These are phyloP conservation scores for Mycena galericulata DNA, from an alignment of 768 basidiomycete species.

Conservation along the genomic window DNA sequence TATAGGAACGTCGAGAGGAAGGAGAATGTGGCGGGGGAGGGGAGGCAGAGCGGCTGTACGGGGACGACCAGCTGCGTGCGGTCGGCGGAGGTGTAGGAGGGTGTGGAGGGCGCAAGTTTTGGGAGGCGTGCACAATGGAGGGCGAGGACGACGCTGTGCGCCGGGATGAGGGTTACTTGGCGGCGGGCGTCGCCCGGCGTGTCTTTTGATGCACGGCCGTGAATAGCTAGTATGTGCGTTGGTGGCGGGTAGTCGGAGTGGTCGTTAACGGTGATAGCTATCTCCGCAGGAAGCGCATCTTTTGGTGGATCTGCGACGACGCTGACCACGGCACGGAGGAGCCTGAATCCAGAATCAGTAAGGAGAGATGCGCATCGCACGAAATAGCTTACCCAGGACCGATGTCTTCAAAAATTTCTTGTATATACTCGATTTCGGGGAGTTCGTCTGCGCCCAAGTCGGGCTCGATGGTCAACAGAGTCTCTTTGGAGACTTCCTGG, in stretches of 20 bases:
- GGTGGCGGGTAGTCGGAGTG: constrained; percentile 37
- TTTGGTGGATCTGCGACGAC: constrained; percentile 47
- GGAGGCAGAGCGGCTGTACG: constrained; percentile 64
- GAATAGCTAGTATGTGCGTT: constrained; percentile 50
- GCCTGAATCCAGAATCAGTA: constrained; percentile 43
- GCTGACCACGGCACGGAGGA: constrained; percentile 53
- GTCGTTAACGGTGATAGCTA: constrained; percentile 54
- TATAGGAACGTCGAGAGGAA: constrained; percentile 62
- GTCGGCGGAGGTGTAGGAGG: constrained; percentile 43
- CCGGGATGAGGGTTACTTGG: constrained; percentile 54
- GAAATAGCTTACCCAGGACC: constrained; percentile 53
- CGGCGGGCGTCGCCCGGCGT: constrained; percentile 7
- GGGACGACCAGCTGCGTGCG: constrained; percentile 55
- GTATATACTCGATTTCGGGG: constrained; percentile 59
- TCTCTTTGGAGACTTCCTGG: constrained; percentile 51
- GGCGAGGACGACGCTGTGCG: constrained; percentile 65
- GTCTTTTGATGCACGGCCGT: constrained; percentile 29
- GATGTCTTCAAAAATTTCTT: constrained; percentile 55
- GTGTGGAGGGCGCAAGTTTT: constrained; percentile 47
- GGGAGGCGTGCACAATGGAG: constrained; percentile 63
- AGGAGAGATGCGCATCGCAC: not conserved
- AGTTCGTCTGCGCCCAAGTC: constrained; percentile 47
- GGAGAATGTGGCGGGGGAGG: constrained; percentile 62
- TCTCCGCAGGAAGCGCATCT: constrained; percentile 55
- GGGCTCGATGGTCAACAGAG: constrained; percentile 57